These are phyloP conservation scores for Venustampulla echinocandica DNA, from an alignment of 495 filamentous ascomycete species.

Conservation along the genomic window DNA sequence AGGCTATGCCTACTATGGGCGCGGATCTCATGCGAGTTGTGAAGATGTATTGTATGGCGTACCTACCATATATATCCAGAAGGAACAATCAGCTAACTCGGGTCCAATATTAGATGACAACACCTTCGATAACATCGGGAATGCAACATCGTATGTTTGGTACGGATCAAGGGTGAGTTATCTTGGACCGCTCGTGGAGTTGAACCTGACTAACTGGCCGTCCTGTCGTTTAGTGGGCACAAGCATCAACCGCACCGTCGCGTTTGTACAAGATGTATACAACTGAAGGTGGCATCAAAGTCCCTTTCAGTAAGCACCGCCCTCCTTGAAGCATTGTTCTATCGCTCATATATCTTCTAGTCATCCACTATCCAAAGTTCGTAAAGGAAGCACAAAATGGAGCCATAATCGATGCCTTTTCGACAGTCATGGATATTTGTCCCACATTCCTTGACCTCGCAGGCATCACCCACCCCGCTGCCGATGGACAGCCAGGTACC, in stretches of 20 bases:
- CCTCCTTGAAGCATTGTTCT: too few species aligned
- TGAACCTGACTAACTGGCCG: too few species aligned
- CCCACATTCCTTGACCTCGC: conserved; percentile 55
- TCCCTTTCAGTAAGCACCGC: too few species aligned
- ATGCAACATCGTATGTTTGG: conserved; percentile 55
- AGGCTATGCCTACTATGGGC: conserved; percentile 47
- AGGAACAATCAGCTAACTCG: too few species aligned
- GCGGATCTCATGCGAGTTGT: conserved; percentile 42
- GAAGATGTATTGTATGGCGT: conserved; percentile 54
- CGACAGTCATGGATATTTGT: conserved; percentile 56
- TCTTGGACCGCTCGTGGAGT: too few species aligned
- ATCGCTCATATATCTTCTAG: too few species aligned
- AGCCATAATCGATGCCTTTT: conserved; percentile 46
- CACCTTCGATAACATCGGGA: conserved; percentile 52
- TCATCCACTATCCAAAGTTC: too few species aligned
- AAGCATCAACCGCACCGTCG: conserved; percentile 56
- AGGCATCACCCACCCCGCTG: conserved; percentile 48
- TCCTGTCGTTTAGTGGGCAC: conserved; percentile 56
- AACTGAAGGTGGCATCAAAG: conserved; percentile 52
- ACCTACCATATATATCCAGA: too few species aligned
- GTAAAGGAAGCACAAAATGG: conserved; percentile 30
- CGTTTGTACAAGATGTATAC: conserved; percentile 55
- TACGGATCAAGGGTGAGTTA: too few species aligned
- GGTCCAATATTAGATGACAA: too few species aligned
- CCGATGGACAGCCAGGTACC: conserved; percentile 46